Evolutionary conservation across 2,329 filamentous ascomycete genomes (phyloP).

Genomic region (Fragosphaeria purpurea): DNA sequence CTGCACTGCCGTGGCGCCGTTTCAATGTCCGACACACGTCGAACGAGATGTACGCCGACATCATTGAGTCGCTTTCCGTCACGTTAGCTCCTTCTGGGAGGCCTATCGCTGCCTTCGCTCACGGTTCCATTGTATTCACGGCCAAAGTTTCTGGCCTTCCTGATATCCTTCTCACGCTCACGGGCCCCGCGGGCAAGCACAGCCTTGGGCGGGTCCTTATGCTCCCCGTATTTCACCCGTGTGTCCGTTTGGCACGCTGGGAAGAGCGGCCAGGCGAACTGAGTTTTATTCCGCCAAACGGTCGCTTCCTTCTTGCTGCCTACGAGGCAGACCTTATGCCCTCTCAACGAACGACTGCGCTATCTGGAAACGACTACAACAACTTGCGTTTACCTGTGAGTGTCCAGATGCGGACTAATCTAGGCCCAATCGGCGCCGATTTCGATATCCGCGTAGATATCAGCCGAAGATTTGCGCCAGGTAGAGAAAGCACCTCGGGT

Average conservation of each 20-base stretch:
- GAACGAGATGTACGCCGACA: constrained; percentile 93
- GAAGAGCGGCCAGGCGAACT: constrained; percentile 78
- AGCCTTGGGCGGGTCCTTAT: constrained; percentile 67
- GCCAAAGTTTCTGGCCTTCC: constrained; percentile 91
- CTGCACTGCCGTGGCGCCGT: constrained; percentile 73
- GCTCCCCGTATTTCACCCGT: constrained; percentile 90
- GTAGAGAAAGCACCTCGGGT: not conserved
- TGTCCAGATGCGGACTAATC: constrained; percentile 69
- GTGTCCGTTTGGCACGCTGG: constrained; percentile 85
- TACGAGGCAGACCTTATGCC: constrained; percentile 87
- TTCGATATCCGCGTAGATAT: constrained; percentile 78
- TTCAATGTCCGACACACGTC: constrained; percentile 91
- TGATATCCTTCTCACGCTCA: constrained; percentile 73
- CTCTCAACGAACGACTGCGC: not conserved
- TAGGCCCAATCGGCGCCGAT: constrained; percentile 67
- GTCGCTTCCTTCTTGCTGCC: constrained; percentile 82
- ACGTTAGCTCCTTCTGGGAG: constrained; percentile 85
- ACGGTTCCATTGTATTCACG: constrained; percentile 90
- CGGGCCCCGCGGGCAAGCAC: constrained; percentile 70
- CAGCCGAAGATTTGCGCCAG: constrained; percentile 49
- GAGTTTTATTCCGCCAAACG: constrained; percentile 94
- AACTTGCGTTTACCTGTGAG: constrained; percentile 72
- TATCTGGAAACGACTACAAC: constrained; percentile 27
- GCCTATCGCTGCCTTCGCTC: constrained; percentile 74
- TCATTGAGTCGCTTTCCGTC: constrained; percentile 81